phyloP scores from a whole-genome alignment of 768 basidiomycete genomes.

The Termitomyces sp. region DNA sequence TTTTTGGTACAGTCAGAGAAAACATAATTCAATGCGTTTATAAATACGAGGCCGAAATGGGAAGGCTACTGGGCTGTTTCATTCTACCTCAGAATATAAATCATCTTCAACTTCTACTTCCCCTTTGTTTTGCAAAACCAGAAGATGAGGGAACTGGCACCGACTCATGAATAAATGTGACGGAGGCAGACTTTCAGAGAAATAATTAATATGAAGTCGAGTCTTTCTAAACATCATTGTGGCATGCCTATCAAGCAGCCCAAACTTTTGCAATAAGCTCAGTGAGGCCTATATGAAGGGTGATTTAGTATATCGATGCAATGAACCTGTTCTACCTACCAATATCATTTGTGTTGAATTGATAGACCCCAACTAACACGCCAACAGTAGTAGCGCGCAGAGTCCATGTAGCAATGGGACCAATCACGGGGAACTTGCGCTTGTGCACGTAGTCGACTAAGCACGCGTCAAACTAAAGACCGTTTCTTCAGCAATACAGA shows the following conservation, averaged over 20 bases:
- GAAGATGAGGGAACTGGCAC: neutral
- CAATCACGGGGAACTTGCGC: conserved; percentile 88
- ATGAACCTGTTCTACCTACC: conserved; percentile 48
- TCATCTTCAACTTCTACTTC: neutral
- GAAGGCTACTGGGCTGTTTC: neutral
- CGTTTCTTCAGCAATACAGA: neutral
- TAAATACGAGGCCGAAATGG: too few species aligned
- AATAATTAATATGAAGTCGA: neutral
- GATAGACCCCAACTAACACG: conserved; percentile 85
- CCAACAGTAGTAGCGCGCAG: conserved; percentile 75
- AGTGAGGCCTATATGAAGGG: conserved; percentile 55
- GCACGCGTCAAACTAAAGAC: conserved; percentile 72
- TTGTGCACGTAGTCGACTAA: conserved; percentile 88
- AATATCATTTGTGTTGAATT: conserved; percentile 98
- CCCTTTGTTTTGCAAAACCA: neutral
- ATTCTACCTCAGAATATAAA: neutral
- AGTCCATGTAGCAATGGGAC: conserved; percentile 64
- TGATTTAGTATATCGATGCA: neutral
- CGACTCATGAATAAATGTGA: neutral
- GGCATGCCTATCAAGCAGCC: conserved; percentile 49
- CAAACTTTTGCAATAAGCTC: conserved; percentile 81
- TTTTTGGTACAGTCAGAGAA: too few species aligned
- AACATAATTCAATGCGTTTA: too few species aligned
- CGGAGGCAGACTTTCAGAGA: neutral
- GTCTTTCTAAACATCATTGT: conserved; percentile 5